A percentile compares a stretch with the other conserved stretches of the same genome.
These are phyloP conservation scores for Pythium brassicae DNA, from an alignment of 352 stramenopile genomes.

Conservation along the genomic window DNA sequence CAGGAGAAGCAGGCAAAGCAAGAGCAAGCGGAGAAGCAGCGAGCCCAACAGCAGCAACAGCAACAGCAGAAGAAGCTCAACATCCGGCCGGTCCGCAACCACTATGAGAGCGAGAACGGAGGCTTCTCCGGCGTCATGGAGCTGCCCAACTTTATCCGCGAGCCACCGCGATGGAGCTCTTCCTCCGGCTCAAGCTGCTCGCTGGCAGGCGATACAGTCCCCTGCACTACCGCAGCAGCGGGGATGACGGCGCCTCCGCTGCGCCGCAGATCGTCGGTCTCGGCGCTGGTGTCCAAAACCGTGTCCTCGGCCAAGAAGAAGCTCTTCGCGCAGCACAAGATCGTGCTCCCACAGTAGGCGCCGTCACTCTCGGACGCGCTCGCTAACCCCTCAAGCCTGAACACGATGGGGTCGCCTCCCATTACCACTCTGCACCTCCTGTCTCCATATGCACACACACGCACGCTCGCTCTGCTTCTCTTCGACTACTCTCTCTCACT, in stretches of 20 bases:
- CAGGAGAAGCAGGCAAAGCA: constrained; percentile 8
- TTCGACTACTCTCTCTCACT: neutral
- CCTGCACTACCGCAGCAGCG: neutral
- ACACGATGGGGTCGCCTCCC: neutral
- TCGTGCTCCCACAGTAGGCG: constrained; percentile 9
- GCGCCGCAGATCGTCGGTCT: constrained; percentile 22
- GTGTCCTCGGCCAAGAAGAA: constrained; percentile 56
- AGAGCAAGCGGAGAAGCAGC: constrained; percentile 1
- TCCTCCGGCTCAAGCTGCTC: constrained; percentile 2
- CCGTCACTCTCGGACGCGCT: neutral
- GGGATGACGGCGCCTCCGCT: neutral
- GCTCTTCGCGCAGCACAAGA: constrained; percentile 19
- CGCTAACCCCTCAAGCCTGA: neutral
- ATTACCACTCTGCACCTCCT: neutral
- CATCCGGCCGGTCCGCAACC: constrained; percentile 25
- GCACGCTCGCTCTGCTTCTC: neutral
- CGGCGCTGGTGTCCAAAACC: constrained; percentile 49
- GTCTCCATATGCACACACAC: neutral
- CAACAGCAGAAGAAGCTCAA: constrained; percentile 14
- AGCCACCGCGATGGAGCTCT: constrained; percentile 13
- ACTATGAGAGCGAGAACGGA: constrained; percentile 20
- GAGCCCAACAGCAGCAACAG: constrained; percentile 2
- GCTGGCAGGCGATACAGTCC: neutral
- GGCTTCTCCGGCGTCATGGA: constrained; percentile 60
- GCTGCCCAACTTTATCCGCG: constrained; percentile 42